Conservation (phyloP, 441 rosid genomes). For the Metrosideros polymorpha region DNA sequence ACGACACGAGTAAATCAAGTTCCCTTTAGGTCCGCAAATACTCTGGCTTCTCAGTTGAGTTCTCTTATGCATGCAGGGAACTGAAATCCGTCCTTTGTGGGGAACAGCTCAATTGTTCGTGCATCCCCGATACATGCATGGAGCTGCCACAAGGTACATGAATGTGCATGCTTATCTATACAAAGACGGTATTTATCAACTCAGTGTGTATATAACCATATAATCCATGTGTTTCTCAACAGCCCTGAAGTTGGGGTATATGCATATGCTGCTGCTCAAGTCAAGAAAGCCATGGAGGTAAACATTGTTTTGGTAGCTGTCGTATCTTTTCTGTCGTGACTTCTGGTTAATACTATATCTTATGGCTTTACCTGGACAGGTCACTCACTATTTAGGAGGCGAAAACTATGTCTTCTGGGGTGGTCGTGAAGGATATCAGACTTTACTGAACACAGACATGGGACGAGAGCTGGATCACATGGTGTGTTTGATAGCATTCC, state of each 20-base stretch:
- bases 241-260: conserved; percentile 86
- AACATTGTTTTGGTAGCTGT: neutral
- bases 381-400: conserved; percentile 89
- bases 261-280: conserved; percentile 97
- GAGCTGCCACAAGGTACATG: conserved; percentile 84
- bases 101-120: conserved; percentile 93
- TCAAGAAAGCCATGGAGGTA: conserved; percentile 94
- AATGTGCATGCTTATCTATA: neutral
- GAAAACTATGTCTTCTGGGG: conserved; percentile 99
- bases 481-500: conserved; percentile 18
- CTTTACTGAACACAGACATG: conserved; percentile 95
- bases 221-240: neutral
- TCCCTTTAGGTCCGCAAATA: neutral
- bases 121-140: conserved; percentile 98
- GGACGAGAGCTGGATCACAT: conserved; percentile 86
- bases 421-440: conserved; percentile 97
- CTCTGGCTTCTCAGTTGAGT: neutral
- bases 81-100: conserved; percentile 72
- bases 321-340: neutral
- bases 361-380: conserved; percentile 21
- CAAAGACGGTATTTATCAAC: neutral
- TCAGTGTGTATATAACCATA: neutral
- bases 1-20: neutral
- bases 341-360: neutral
- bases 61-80: conserved; percentile 35